These are phyloP conservation scores for Microbotryum lychnidis-dioicae DNA, from an alignment of 1,284 basidiomycete genomes.

Conservation along the genomic window DNA sequence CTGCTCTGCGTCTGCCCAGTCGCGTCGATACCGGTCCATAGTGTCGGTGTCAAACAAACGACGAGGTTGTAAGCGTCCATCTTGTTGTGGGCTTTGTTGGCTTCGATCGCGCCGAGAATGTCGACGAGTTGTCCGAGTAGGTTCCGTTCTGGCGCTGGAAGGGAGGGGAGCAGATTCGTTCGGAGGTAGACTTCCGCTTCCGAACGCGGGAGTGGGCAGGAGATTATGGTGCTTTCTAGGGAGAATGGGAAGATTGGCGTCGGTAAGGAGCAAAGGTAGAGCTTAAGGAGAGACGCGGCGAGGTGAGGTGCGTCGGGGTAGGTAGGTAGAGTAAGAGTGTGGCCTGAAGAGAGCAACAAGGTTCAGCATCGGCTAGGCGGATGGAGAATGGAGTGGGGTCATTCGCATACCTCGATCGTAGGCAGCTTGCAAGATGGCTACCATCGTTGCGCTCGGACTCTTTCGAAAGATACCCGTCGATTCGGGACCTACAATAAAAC, in stretches of 20 bases:
- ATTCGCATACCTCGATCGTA: constrained; percentile 21
- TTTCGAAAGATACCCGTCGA: constrained; percentile 32
- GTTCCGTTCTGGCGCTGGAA: not conserved
- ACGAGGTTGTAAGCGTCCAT: constrained; percentile 33
- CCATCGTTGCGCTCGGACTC: constrained; percentile 20
- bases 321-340: constrained; percentile 22
- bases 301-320: constrained; percentile 27
- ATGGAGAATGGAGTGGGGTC: not conserved
- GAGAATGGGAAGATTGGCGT: constrained; percentile 19
- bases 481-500: constrained; percentile 6
- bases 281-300: constrained; percentile 31
- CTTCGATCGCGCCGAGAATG: constrained; percentile 12
- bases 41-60: constrained; percentile 25
- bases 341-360: not conserved
- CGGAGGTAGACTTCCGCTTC: constrained; percentile 12
- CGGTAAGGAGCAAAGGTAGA: constrained; percentile 17
- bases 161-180: constrained; percentile 7
- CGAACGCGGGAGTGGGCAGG: not conserved
- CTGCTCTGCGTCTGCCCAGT: too few species aligned
- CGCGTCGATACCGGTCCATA: not conserved
- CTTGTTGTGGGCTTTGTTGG: constrained; percentile 9
- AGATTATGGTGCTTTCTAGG: not conserved
- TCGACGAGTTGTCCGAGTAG: constrained; percentile 16
- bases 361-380: not conserved
- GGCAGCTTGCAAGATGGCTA: constrained; percentile 19